Base-by-base conservation (phyloP, 73 alveolate genomes). In the Paramecium octaurelia region DNA sequence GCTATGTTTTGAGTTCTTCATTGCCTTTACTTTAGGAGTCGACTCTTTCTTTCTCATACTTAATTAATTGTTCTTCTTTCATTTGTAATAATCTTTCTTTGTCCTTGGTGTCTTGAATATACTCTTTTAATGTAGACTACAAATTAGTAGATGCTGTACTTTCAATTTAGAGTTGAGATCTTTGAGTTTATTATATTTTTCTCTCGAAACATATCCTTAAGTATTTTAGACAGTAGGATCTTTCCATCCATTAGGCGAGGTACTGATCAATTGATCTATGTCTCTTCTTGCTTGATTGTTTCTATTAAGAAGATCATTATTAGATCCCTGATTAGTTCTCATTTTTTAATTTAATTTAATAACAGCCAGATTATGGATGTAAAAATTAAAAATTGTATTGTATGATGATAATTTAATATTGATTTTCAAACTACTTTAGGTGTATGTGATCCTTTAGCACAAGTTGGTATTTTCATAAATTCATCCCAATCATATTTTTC, bases 401-500 rank as follows among this genome's bases (percentile, higher is more conserved):
- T 54, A 54, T 54, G 31, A n/a, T 54, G 14, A 54, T 54, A 54
- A 54, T 54, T 54, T 54, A 18, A 7, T 54, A 18, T n/a, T 54
- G 10, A 24, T 68, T 36, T 16, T 89, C 94, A 89, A 27, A 70
- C 86, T 10, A 89, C 48, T 71, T 89, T 89, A 3, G 94, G 94
- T 42, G 76, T 11, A 90, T 98, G 99, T 35, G 95, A 93, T 34
- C 99, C 99, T 42, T 84, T 96, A 27, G 97, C 95, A 91, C 99
- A 98, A 50, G 99, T 97, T 40, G 99, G 99, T 43, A 98, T 90
- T 93, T 98, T 96, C 98, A 95, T 95, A 93, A 98, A 98, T 46
- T 98, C 99, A 50, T 98, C 99, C 99, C 99, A 98, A 95, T 98
- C 99, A 93, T 98, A 98, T 58, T 97, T 95, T 90, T 92, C 98